Percentiles rank a stretch among this genome's conserved stretches.
Evolutionary conservation across 768 basidiomycete genomes (phyloP).

Genomic region (Piloderma croceum): DNA sequence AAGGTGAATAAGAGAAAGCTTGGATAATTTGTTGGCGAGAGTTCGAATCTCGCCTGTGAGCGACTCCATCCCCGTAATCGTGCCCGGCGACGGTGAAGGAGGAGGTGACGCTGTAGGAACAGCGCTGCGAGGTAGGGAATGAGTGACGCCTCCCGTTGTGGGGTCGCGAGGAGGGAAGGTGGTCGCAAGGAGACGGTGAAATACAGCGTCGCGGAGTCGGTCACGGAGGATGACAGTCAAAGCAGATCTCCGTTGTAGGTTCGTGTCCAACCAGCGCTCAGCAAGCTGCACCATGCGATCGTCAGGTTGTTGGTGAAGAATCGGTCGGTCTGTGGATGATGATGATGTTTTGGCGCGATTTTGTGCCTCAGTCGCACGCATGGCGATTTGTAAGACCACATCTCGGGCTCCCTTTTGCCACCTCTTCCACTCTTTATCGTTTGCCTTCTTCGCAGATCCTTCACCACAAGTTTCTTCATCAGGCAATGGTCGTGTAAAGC

Average conservation of each 20-base stretch:
- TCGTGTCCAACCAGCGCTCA: slow-evolving; percentile 1
- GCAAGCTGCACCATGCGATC: not conserved
- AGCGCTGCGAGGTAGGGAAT: slow-evolving; percentile 20
- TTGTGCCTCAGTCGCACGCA: slow-evolving; percentile 52
- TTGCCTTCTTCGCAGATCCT: slow-evolving; percentile 19
- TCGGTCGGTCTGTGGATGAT: slow-evolving; percentile 4
- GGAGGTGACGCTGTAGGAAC: slow-evolving; percentile 6
- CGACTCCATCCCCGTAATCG: slow-evolving; percentile 63
- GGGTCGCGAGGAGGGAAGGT: slow-evolving; percentile 45
- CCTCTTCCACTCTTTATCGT: slow-evolving; percentile 40
- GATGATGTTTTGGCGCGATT: slow-evolving; percentile 6
- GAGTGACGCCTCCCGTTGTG: slow-evolving; percentile 22
- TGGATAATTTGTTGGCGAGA: slow-evolving; percentile 66
- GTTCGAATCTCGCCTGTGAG: slow-evolving; percentile 63
- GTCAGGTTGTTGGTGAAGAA: slow-evolving; percentile 4
- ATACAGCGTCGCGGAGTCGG: slow-evolving; percentile 59
- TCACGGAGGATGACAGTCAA: slow-evolving; percentile 56
- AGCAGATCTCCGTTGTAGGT: slow-evolving; percentile 32
- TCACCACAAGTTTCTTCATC: slow-evolving; percentile 19
- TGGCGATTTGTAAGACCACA: slow-evolving; percentile 71
- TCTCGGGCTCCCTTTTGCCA: slow-evolving; percentile 56
- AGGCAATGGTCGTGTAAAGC: slow-evolving; percentile 60
- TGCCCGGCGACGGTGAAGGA: slow-evolving; percentile 15
- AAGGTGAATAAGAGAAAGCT: slow-evolving; percentile 69
- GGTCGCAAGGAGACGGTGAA: slow-evolving; percentile 50